phyloP scores from a whole-genome alignment of 169 alveolate genomes.

The Plasmodium fragile region DNA sequence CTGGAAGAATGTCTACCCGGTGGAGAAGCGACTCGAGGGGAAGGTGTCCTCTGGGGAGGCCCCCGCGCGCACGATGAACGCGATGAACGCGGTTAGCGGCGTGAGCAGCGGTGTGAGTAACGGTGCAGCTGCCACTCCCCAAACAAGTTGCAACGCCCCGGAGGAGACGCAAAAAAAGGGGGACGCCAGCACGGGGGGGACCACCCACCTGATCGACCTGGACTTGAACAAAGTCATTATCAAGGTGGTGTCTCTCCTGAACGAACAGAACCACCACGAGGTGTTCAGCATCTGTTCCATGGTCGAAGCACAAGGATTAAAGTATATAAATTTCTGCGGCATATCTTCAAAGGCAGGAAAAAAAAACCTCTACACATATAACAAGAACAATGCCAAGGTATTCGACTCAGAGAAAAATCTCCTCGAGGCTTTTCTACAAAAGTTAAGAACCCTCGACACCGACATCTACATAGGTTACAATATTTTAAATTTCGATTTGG shows the following conservation, averaged over 20 bases:
- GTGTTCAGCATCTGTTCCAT: conserved; percentile 39
- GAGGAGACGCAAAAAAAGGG: conserved; percentile 23
- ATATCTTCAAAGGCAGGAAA: conserved; percentile 11
- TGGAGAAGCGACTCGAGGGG: conserved; percentile 8
- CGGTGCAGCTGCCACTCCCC: not conserved
- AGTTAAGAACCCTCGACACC: conserved; percentile 34
- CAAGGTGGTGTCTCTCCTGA: conserved; percentile 43
- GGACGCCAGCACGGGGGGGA: not conserved
- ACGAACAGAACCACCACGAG: conserved; percentile 68
- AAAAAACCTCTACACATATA: not conserved
- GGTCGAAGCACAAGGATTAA: conserved; percentile 26
- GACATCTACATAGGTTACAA: conserved; percentile 65
- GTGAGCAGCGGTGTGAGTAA: not conserved
- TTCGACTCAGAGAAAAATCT: conserved; percentile 41
- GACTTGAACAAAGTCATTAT: conserved; percentile 42
- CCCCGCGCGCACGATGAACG: no score
- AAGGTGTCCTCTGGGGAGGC: not conserved
- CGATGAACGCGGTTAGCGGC: no score
- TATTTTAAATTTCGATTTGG: conserved; percentile 59
- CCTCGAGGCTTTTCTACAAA: conserved; percentile 30
- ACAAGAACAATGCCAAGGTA: conserved; percentile 17
- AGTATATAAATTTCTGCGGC: conserved; percentile 53
- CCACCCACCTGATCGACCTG: conserved; percentile 1
- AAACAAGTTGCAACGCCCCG: not conserved
- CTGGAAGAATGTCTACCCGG: conserved; percentile 28